Evolutionary conservation across 2,329 filamentous ascomycete species (phyloP).

Genomic region (Allantophomopsis cytisporea): DNA sequence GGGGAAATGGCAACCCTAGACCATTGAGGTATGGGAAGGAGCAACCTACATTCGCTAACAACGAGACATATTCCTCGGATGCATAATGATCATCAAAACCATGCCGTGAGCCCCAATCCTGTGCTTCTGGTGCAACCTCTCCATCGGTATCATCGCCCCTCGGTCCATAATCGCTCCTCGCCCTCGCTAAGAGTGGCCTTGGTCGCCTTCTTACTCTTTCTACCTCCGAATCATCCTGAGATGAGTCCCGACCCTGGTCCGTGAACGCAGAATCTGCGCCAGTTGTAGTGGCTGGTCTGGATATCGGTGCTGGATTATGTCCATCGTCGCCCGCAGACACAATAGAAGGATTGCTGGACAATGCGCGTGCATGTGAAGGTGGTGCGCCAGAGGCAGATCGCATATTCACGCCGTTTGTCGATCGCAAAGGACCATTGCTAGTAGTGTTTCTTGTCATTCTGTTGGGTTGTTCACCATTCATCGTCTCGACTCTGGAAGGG

Average conservation of each 20-base stretch:
- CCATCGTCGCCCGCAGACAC: not conserved
- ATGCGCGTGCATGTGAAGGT: no score
- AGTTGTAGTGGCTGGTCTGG: not conserved
- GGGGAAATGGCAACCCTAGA: not conserved
- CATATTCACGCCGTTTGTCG: not conserved
- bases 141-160: slow-evolving; percentile 19
- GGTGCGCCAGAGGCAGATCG: no score
- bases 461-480: slow-evolving; percentile 8
- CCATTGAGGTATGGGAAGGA: slow-evolving; percentile 7
- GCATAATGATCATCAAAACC: slow-evolving; percentile 63
- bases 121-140: slow-evolving; percentile 11
- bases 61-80: slow-evolving; percentile 55
- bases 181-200: slow-evolving; percentile 18
- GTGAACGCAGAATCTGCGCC: slow-evolving; percentile 7
- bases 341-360: not conserved
- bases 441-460: slow-evolving; percentile 10
- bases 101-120: slow-evolving; percentile 35
- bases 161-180: slow-evolving; percentile 38
- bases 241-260: slow-evolving; percentile 11
- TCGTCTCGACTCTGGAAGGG: no score
- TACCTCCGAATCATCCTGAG: slow-evolving; percentile 14
- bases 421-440: slow-evolving; percentile 12
- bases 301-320: not conserved
- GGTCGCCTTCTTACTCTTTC: slow-evolving; percentile 11
- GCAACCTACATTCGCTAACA: slow-evolving; percentile 44